These are phyloP conservation scores for Lavandula angustifolia DNA, from an alignment of 257 asterid genomes.

Conservation along the genomic window DNA sequence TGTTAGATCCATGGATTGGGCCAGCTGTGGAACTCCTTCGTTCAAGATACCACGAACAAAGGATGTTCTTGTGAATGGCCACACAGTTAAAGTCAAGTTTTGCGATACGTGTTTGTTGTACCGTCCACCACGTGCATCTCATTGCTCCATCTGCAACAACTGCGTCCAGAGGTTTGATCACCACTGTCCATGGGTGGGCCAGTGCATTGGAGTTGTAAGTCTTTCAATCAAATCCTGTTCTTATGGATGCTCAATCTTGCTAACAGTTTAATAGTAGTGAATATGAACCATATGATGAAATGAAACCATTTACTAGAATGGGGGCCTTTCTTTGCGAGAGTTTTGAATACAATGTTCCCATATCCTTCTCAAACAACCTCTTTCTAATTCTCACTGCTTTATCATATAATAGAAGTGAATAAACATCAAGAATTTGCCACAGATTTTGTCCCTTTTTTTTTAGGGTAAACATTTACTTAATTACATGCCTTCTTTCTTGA, in stretches of 20 bases:
- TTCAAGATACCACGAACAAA: conserved; percentile 68
- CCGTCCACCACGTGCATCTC: conserved; percentile 95
- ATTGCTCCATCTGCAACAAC: conserved; percentile 95
- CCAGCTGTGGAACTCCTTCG: conserved; percentile 43
- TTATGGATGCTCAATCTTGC: background rate
- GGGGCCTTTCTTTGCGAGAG: no score
- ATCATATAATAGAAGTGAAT: background rate
- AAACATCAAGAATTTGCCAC: background rate
- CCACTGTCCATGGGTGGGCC: conserved; percentile 98
- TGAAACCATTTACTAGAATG: no score
- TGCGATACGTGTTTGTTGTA: conserved; percentile 86
- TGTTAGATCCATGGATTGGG: conserved; percentile 64
- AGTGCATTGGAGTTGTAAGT: conserved; percentile 88
- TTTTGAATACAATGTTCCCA: background rate
- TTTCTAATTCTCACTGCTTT: background rate
- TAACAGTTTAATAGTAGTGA: no score
- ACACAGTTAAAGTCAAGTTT: conserved; percentile 65
- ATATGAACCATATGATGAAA: no score
- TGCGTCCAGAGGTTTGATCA: conserved; percentile 97
- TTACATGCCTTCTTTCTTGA: conserved; percentile 18
- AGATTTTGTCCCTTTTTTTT: conserved; percentile 3
- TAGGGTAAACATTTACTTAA: conserved; percentile 8
- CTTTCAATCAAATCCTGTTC: background rate
- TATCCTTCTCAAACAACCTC: background rate
- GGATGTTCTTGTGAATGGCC: conserved; percentile 68